Percentiles rank a stretch among this genome's conserved stretches.
These are phyloP conservation scores for Dactylonectria macrodidyma DNA, from an alignment of 2,329 filamentous ascomycete species.

Conservation along the genomic window DNA sequence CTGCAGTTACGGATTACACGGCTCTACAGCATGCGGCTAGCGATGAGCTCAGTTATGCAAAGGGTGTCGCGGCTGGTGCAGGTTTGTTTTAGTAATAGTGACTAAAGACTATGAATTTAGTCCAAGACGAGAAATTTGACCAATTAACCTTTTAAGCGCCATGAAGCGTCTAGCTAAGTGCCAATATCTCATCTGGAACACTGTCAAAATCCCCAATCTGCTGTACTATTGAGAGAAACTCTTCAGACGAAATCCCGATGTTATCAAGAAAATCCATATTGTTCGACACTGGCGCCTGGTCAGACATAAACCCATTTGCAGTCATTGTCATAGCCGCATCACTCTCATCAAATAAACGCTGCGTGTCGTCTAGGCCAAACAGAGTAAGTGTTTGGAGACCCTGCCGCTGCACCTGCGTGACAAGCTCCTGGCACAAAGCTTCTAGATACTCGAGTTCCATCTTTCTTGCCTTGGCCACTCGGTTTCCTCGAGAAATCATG, in stretches of 20 bases:
- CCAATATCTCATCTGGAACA: slow-evolving; percentile 39
- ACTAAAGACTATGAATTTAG: not conserved
- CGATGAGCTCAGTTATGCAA: slow-evolving; percentile 61
- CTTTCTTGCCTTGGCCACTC: slow-evolving; percentile 51
- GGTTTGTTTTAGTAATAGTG: slow-evolving; percentile 5
- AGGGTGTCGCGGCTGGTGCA: slow-evolving; percentile 50
- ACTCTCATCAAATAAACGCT: too few relatives aligned
- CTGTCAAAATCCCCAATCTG: slow-evolving; percentile 50
- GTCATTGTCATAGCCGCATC: slow-evolving; percentile 2
- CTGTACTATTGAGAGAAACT: slow-evolving; percentile 56
- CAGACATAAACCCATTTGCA: slow-evolving; percentile 7
- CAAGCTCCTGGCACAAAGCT: slow-evolving; percentile 47
- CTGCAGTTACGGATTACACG: slow-evolving; percentile 67
- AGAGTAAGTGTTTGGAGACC: slow-evolving; percentile 47
- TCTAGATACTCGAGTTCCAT: slow-evolving; percentile 52
- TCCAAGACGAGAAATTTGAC: not conserved
- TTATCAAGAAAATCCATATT: slow-evolving; percentile 53
- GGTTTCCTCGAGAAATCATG: slow-evolving; percentile 53
- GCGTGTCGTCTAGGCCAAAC: not conserved
- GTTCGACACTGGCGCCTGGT: slow-evolving; percentile 31
- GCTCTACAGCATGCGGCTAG: slow-evolving; percentile 61
- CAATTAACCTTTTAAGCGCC: not conserved
- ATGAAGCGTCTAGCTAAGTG: not conserved
- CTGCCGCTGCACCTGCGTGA: slow-evolving; percentile 41
- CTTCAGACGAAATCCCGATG: slow-evolving; percentile 56